A percentile compares a stretch with the other conserved stretches of the same genome.
Conservation (phyloP, 768 basidiomycete species). For the Suillus fuscotomentosus region DNA sequence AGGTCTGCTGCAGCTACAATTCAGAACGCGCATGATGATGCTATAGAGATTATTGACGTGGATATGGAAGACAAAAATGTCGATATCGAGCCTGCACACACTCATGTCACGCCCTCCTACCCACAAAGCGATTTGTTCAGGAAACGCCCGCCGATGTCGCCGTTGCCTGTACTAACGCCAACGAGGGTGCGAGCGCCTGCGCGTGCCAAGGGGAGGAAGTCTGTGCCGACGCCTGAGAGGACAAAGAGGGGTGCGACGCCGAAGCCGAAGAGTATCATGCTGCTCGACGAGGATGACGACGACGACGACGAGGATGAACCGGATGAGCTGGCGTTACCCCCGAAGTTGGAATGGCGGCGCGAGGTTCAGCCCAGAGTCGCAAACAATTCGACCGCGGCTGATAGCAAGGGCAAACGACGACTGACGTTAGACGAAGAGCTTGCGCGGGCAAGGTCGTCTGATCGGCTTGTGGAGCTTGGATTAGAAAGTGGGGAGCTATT, state of each 20-base stretch:
- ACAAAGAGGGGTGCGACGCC: conserved; percentile 33
- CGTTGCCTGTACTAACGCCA: conserved; percentile 53
- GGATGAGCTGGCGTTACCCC: conserved; percentile 33
- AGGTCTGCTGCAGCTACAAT: conserved; percentile 7
- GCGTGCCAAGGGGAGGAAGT: conserved; percentile 24
- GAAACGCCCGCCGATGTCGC: conserved; percentile 62
- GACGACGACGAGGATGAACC: conserved; percentile 28
- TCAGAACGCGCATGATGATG: background rate
- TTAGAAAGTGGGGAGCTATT: conserved; percentile 41
- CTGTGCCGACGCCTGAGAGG: background rate
- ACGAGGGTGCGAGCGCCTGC: conserved; percentile 57
- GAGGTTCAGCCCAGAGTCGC: background rate
- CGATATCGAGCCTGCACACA: conserved; percentile 5
- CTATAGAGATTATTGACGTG: conserved; percentile 35
- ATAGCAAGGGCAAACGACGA: conserved; percentile 32
- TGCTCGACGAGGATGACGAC: conserved; percentile 18
- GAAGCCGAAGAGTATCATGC: conserved; percentile 19
- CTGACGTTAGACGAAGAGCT: conserved; percentile 71
- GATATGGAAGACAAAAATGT: conserved; percentile 32
- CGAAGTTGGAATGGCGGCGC: conserved; percentile 12
- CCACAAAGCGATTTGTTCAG: conserved; percentile 43
- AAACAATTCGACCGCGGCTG: background rate
- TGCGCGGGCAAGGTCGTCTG: conserved; percentile 37
- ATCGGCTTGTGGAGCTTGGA: conserved; percentile 37
- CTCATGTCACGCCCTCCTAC: conserved; percentile 17